Evolutionary conservation across 140 eudicot genomes (phyloP).

Genomic region (Senecio squalidus): DNA sequence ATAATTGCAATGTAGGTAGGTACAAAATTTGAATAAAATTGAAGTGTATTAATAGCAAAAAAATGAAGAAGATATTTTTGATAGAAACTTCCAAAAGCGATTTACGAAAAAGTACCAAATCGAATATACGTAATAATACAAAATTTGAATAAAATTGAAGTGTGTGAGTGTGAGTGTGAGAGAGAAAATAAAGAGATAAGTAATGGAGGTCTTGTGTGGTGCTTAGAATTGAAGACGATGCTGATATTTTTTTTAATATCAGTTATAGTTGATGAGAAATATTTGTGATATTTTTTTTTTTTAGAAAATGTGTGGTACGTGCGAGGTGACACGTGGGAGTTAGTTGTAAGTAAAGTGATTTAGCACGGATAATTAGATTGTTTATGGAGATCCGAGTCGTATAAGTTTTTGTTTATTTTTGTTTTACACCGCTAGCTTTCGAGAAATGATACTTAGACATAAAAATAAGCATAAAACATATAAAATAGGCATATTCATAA

Average conservation of each 20-base stretch:
- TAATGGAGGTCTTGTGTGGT: constrained; percentile 33
- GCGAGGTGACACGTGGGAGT: constrained; percentile 23
- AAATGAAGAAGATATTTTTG: constrained; percentile 25
- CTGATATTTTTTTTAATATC: constrained; percentile 13
- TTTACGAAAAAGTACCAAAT: constrained; percentile 3
- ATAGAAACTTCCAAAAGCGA: constrained; percentile 26
- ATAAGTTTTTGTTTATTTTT: background rate
- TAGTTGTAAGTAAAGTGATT: constrained; percentile 9
- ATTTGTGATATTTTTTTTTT: background rate
- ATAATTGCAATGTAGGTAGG: constrained; percentile 18
- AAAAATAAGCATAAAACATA: too few relatives aligned
- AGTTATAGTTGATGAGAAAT: background rate
- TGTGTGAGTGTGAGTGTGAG: constrained; percentile 6
- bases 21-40: background rate
- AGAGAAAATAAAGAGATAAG: constrained; percentile 10
- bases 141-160: background rate
- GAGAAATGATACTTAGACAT: background rate
- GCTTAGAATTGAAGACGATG: constrained; percentile 21
- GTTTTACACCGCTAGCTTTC: background rate
- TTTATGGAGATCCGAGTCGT: constrained; percentile 25
- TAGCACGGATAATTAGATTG: constrained; percentile 16
- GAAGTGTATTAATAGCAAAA: constrained; percentile 21
- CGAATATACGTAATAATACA: constrained; percentile 21
- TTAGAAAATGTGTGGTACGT: constrained; percentile 16
- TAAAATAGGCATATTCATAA: too few relatives aligned